Base-by-base conservation (phyloP, 768 basidiomycete genomes). In the Suillus americanus region DNA sequence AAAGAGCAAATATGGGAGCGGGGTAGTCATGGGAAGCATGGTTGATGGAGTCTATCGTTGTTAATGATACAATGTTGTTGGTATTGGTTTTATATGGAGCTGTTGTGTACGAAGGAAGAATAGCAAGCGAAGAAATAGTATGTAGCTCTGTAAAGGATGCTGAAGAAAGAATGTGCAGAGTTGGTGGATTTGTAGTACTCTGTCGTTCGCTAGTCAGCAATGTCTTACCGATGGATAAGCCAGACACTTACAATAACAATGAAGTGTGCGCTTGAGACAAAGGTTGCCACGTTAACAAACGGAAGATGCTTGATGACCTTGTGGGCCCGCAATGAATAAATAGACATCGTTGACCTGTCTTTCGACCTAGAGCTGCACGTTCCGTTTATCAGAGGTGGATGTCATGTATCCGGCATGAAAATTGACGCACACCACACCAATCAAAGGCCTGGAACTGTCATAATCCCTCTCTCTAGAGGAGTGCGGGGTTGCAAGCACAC, bases 1-100 rank as follows among this genome's bases (percentile, higher is more conserved):
- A 87, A 23, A 89, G 78, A 3, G 87, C 80, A 71, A 85, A 90
- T 12, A 89, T 75, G 1, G 90, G 85, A n/a, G 68, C 75, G 14
- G 51, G 56, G 62, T 18, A 64, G 62, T 69, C 64, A 62, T 70
- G 66, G 37, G 23, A 59, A 63, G 37, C 20, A 8, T 60, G 18
- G 60, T 60, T 59, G 60, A 41, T 59, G 46, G 62, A 45, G 63
- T 77, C 74, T 76, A 79, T 69, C 65, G 67, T 71, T 70, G 75
- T 68, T 78, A 75, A 67, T 77, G 73, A 78, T 82, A 81, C 77
- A 79, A 45, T 73, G 71, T 73, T 70, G 71, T 69, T 74, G 71
- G 75, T 77, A 80, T 67, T 71, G 68, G 70, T 64, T 75, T 75
- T 74, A 68, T 69, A 69, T 33, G 69, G 65, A 53, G 63, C 65